phyloP scores from a whole-genome alignment of 306 rosid genomes.

The Clitoria ternatea region DNA sequence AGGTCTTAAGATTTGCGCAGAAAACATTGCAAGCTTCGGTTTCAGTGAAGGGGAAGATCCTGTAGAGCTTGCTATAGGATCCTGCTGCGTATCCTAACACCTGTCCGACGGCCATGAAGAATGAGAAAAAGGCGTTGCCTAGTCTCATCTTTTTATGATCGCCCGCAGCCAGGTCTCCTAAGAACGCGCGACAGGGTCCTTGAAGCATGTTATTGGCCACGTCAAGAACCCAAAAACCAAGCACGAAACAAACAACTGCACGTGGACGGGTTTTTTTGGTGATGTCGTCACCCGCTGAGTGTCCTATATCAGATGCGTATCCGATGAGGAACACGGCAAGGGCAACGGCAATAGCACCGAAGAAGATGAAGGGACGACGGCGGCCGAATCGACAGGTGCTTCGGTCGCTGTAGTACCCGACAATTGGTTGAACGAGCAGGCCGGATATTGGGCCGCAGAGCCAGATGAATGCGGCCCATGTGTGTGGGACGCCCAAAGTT shows the following conservation, averaged over 20 bases:
- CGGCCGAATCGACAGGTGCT: slow-evolving; percentile 66
- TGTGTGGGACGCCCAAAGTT: slow-evolving; percentile 62
- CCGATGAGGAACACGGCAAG: slow-evolving; percentile 63
- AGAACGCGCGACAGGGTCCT: slow-evolving; percentile 60
- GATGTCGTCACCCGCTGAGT: slow-evolving; percentile 34
- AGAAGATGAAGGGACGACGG: slow-evolving; percentile 58
- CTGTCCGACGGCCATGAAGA: slow-evolving; percentile 77
- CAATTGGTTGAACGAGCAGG: slow-evolving; percentile 61
- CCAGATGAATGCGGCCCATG: slow-evolving; percentile 72
- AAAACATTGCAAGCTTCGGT: slow-evolving; percentile 55
- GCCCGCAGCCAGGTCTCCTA: slow-evolving; percentile 46
- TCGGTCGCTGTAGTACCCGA: slow-evolving; percentile 69
- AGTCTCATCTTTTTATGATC: slow-evolving; percentile 39
- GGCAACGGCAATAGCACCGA: slow-evolving; percentile 35
- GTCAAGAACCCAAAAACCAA: slow-evolving; percentile 68
- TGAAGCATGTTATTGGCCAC: slow-evolving; percentile 71
- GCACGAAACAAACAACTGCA: slow-evolving; percentile 42
- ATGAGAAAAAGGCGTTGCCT: slow-evolving; percentile 44
- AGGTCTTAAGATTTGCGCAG: slow-evolving; percentile 63
- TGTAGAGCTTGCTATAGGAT: slow-evolving; percentile 24
- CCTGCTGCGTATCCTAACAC: slow-evolving; percentile 68
- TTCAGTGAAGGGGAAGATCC: slow-evolving; percentile 44
- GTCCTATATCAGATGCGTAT: slow-evolving; percentile 69
- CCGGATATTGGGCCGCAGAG: slow-evolving; percentile 77
- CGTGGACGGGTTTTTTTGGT: slow-evolving; percentile 15